Evolutionary conservation across 305 asterid genomes (phyloP).

Genomic region (Fraxinus paxiana): DNA sequence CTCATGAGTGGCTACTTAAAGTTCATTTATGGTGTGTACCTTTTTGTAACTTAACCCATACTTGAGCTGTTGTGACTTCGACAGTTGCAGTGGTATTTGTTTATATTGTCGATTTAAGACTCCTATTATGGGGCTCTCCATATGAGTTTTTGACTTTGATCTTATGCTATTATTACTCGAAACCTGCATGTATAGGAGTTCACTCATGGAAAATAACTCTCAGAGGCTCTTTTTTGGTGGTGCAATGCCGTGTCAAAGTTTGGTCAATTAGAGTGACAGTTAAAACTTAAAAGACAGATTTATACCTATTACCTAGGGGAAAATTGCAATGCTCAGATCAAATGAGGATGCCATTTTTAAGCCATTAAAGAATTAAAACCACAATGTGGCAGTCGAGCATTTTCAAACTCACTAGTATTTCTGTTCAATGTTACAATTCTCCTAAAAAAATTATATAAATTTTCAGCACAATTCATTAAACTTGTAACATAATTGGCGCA

Average conservation of each 20-base stretch:
- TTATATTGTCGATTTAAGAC: slow-evolving; percentile 1
- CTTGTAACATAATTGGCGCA: not conserved
- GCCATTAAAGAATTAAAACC: not conserved
- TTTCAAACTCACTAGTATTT: not conserved
- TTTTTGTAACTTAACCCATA: slow-evolving; percentile 21
- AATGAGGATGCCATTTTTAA: not conserved
- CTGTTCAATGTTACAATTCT: too few species aligned
- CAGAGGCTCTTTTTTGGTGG: not conserved
- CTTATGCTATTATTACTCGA: not conserved
- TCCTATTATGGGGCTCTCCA: not conserved
- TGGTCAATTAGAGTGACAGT: not conserved
- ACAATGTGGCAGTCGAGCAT: not conserved
- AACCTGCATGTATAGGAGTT: not conserved
- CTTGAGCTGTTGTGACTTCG: slow-evolving; percentile 25
- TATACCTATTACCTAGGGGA: not conserved
- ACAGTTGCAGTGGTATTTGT: slow-evolving; percentile 26
- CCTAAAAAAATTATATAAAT: not conserved
- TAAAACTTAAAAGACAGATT: too few species aligned
- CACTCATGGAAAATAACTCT: not conserved
- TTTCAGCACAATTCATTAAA: not conserved
- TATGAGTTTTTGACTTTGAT: not conserved
- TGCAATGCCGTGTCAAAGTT: not conserved
- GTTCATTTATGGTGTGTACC: slow-evolving; percentile 28
- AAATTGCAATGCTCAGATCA: not conserved
- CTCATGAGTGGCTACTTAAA: slow-evolving; percentile 44